phyloP scores from a whole-genome alignment of 2,329 filamentous ascomycete genomes.

The Coniochaeta hoffmannii region DNA sequence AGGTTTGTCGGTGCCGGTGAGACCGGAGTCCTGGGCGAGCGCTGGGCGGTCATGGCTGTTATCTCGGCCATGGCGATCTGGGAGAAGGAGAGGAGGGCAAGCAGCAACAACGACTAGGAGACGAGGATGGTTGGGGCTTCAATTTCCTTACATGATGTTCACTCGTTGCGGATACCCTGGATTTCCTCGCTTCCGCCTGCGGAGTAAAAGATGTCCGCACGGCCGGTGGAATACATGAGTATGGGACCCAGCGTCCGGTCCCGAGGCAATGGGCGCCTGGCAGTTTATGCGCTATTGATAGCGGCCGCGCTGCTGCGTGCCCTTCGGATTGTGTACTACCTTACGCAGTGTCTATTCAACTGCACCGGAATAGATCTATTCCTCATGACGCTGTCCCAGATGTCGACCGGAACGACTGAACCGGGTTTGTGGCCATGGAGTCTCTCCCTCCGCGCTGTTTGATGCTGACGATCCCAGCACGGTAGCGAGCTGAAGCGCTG shows the following conservation, averaged over 20 bases:
- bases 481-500: neutral
- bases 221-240: too few species aligned
- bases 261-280: neutral
- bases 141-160: too few species aligned
- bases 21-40: conserved; percentile 29
- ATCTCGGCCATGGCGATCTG: conserved; percentile 26
- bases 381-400: neutral
- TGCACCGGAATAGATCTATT: neutral
- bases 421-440: neutral
- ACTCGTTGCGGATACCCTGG: neutral
- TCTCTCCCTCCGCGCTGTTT: neutral
- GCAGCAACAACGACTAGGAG: neutral
- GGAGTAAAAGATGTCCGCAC: too few species aligned
- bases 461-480: neutral
- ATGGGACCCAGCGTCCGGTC: neutral
- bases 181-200: too few species aligned
- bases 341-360: neutral
- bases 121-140: neutral
- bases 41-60: conserved; percentile 35
- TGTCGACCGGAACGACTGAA: neutral
- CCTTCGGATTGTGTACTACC: too few species aligned
- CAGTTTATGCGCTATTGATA: too few species aligned
- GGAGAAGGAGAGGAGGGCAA: neutral
- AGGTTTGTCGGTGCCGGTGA: conserved; percentile 30
- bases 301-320: too few species aligned